These are phyloP conservation scores for Clonostachys chloroleuca DNA, from an alignment of 2,329 filamentous ascomycete genomes.

Conservation along the genomic window DNA sequence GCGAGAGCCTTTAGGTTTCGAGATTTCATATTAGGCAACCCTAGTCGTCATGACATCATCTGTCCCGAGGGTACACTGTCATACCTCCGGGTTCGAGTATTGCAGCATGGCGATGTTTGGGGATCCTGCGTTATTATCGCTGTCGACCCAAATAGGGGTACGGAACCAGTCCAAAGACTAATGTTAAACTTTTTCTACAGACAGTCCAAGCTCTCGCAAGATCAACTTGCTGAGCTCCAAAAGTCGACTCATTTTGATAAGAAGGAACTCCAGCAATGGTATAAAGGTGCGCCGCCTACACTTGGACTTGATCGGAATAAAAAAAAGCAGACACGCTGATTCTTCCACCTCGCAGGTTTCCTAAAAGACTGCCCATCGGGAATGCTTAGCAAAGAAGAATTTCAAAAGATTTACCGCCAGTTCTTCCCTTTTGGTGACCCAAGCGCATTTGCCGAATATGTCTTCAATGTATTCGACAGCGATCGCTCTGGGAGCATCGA, in stretches of 20 bases:
- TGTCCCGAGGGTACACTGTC: too few relatives aligned
- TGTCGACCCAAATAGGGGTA: too few relatives aligned
- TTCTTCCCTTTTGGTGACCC: slow-evolving; percentile 99
- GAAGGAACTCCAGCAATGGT: slow-evolving; percentile 99
- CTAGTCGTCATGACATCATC: too few relatives aligned
- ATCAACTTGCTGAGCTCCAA: slow-evolving; percentile 92
- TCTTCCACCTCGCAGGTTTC: slow-evolving; percentile 60
- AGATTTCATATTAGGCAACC: too few relatives aligned
- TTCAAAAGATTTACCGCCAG: slow-evolving; percentile 99
- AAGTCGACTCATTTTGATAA: slow-evolving; percentile 98
- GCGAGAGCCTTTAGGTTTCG: not conserved
- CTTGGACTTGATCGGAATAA: not conserved
- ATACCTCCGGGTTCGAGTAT: not conserved
- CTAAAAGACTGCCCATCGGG: slow-evolving; percentile 97
- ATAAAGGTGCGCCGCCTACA: slow-evolving; percentile 70
- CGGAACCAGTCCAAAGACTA: too few relatives aligned
- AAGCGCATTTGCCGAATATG: slow-evolving; percentile 95
- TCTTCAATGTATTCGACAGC: slow-evolving; percentile 98
- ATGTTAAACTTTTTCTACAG: slow-evolving; percentile 39
- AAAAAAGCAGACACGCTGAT: not conserved
- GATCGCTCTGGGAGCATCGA: slow-evolving; percentile 97
- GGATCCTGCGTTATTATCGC: not conserved
- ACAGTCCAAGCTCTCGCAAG: slow-evolving; percentile 96
- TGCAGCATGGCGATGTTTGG: not conserved
- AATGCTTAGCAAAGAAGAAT: slow-evolving; percentile 96